These are phyloP conservation scores for Chaetomiaceae sp. DNA, from an alignment of 2,329 filamentous ascomycete genomes.

Conservation along the genomic window DNA sequence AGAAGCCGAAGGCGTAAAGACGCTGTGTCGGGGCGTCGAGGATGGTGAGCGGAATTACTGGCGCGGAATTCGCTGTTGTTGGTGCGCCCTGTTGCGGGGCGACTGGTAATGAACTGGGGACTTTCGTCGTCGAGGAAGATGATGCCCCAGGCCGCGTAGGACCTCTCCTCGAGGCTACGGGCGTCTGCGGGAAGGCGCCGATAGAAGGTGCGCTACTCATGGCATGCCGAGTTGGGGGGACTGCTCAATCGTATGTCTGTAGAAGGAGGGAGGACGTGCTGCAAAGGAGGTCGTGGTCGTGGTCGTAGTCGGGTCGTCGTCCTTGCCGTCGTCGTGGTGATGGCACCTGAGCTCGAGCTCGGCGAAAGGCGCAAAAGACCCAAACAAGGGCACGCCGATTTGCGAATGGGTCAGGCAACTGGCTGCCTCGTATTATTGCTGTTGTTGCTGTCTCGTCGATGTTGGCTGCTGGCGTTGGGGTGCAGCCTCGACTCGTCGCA, in stretches of 20 bases:
- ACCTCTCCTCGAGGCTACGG: slow-evolving; percentile 22
- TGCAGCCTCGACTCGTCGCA: slow-evolving; percentile 18
- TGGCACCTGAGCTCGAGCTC: neutral
- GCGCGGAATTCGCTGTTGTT: slow-evolving; percentile 36
- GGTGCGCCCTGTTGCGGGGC: slow-evolving; percentile 40
- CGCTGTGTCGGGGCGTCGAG: slow-evolving; percentile 89
- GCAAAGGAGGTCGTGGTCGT: too few relatives aligned
- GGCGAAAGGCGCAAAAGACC: neutral
- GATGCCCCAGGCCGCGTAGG: slow-evolving; percentile 15
- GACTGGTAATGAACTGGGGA: slow-evolving; percentile 35
- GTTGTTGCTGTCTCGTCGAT: slow-evolving; percentile 5
- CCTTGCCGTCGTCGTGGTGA: neutral
- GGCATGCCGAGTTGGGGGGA: slow-evolving; percentile 22
- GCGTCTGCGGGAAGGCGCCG: slow-evolving; percentile 27
- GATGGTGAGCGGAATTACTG: slow-evolving; percentile 74
- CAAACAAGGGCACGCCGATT: too few relatives aligned
- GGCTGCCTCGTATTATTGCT: too few relatives aligned
- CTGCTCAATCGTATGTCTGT: neutral
- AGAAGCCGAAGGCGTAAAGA: slow-evolving; percentile 79
- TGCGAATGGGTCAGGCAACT: too few relatives aligned
- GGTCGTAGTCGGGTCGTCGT: too few relatives aligned
- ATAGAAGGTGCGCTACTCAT: slow-evolving; percentile 21
- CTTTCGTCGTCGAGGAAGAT: slow-evolving; percentile 9
- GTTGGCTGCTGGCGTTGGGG: slow-evolving; percentile 13
- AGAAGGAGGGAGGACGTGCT: too few relatives aligned